A percentile compares a stretch with the other conserved stretches of the same genome.
phyloP scores from a whole-genome alignment of 257 asterid genomes.

The Nicotiana sylvestris region DNA sequence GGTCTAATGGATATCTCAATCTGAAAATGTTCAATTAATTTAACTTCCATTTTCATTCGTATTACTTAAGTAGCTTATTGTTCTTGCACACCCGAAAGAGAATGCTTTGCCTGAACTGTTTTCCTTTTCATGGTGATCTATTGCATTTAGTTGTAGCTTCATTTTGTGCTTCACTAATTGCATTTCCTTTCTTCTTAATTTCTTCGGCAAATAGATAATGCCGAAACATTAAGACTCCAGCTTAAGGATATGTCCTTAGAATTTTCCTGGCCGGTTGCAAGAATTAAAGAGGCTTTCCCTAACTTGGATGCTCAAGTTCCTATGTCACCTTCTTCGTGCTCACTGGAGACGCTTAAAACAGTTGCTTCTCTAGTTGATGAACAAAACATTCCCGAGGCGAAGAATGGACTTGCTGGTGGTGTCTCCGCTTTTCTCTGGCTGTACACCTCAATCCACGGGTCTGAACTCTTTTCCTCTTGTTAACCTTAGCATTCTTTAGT shows the following conservation, averaged over 20 bases:
- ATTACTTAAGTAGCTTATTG: neutral
- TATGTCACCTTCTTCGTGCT: slow-evolving; percentile 57
- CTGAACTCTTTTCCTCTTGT: neutral
- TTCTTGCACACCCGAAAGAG: neutral
- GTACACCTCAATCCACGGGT: slow-evolving; percentile 83
- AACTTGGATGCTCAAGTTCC: slow-evolving; percentile 37
- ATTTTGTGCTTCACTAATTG: neutral
- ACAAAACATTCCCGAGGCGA: slow-evolving; percentile 63
- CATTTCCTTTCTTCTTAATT: neutral
- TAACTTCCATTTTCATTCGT: no score
- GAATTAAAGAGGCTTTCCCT: slow-evolving; percentile 68
- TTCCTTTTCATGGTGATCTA: neutral
- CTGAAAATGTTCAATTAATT: no score
- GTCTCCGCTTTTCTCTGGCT: slow-evolving; percentile 88
- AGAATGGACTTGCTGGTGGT: slow-evolving; percentile 65
- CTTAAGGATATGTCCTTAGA: slow-evolving; percentile 79
- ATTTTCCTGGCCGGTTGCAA: slow-evolving; percentile 81
- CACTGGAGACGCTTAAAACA: slow-evolving; percentile 61
- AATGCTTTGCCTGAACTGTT: neutral
- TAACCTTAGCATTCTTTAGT: neutral
- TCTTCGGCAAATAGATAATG: slow-evolving; percentile 46
- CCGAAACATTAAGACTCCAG: slow-evolving; percentile 63
- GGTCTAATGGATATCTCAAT: no score
- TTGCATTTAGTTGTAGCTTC: neutral
- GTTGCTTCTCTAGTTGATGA: slow-evolving; percentile 72